These are phyloP conservation scores for Salvia rosmarinus DNA, from an alignment of 257 asterid species.

Conservation along the genomic window DNA sequence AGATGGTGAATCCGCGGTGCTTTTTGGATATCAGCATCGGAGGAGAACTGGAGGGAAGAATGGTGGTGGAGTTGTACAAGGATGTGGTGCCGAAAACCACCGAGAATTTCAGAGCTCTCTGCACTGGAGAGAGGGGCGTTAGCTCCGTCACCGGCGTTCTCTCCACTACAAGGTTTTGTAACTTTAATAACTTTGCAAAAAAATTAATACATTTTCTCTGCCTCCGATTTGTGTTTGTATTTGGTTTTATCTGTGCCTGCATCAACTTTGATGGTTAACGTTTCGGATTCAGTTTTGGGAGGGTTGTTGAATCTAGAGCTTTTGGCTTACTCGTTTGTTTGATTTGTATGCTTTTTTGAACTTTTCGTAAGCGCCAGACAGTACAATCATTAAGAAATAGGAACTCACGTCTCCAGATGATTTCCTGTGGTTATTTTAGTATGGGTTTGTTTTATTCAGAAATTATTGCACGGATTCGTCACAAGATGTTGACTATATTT, in stretches of 20 bases:
- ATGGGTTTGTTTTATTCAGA: constrained; percentile 8
- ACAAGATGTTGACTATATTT: neutral
- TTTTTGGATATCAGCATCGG: constrained; percentile 76
- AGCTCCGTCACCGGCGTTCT: constrained; percentile 59
- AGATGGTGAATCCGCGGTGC: constrained; percentile 54
- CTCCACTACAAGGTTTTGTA: constrained; percentile 71
- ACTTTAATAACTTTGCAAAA: neutral
- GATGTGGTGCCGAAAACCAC: constrained; percentile 83
- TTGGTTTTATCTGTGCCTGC: neutral
- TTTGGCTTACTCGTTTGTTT: constrained; percentile 11
- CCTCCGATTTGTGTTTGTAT: neutral
- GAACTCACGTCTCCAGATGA: neutral
- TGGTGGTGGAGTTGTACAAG: constrained; percentile 67
- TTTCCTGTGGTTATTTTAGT: neutral
- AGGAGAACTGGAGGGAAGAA: constrained; percentile 83
- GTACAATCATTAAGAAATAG: constrained; percentile 23
- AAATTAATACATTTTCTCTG: neutral
- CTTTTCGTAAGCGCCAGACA: neutral
- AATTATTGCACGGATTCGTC: constrained; percentile 11
- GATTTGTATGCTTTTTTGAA: neutral
- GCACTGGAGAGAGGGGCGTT: constrained; percentile 83
- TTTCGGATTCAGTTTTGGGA: neutral
- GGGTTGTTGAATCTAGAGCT: constrained; percentile 10
- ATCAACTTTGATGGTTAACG: constrained; percentile 7
- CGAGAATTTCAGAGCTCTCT: constrained; percentile 84